Evolutionary conservation across 2,329 filamentous ascomycete species (phyloP), one percentile per base, ranked within the genome.

Genomic region (Uncinocarpus reesii): DNA sequence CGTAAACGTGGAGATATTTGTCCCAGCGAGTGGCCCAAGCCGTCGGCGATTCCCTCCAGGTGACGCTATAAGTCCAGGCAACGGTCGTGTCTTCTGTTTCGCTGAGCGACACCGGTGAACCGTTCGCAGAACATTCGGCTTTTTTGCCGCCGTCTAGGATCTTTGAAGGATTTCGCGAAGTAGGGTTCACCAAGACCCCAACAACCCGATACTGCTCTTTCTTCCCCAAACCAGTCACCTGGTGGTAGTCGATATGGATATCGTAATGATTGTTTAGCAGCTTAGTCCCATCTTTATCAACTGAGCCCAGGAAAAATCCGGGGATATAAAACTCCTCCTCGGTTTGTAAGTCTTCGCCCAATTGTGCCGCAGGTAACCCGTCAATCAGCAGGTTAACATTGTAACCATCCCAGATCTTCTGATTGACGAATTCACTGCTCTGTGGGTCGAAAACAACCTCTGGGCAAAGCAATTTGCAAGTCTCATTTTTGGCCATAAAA

Each of bases 11-110:
- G 29, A 98, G 76, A 64, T 96, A 96, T 69, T 95, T 96, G 74
- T 98, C 92, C 92, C 92, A 98, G 55, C 92, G 80, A 10, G 92
- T 98, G 23, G 92, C 92, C 83, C 94, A 98, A 1, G 84, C 86
- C 1, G 89, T 96, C 0, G 76, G 62, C 0, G 88, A 95, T 56
- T 81, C 79, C 49, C 76, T 78, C 92, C 92, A 98, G 67, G 83
- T 84, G 11, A 96, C 86, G 56, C 84, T 87, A 71, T 98, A 98
- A 4, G 88, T 95, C 71, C 86, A 98, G 2, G 80, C 78, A 18
- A 95, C 86, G 16, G 76, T 69, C 16, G 77, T 87, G 11, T 77
- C 74, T 2, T 72, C 73, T 4, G 76, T 71, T 57, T 84, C 80
- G 38, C 73, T 73, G 13, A 98, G 72, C 4, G 79, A 63, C n/a